Evolutionary conservation across 2,329 filamentous ascomycete genomes (phyloP), one percentile per base, ranked within the genome.

Genomic region (Hypoxylon sp.): DNA sequence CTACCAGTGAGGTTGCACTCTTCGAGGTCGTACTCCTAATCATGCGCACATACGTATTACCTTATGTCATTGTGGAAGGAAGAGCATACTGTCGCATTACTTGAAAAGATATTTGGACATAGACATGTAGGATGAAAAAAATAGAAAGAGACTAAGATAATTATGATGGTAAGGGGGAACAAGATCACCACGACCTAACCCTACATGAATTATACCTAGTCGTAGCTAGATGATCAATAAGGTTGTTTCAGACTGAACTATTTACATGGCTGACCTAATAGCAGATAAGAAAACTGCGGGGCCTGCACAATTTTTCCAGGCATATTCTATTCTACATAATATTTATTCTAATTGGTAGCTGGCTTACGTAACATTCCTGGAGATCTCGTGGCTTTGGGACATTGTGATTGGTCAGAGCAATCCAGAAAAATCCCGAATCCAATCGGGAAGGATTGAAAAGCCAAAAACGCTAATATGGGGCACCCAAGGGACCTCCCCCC

Each of bases 361-460:
- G 43, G 19, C 60, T 69, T 69, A 66, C 37, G 43, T 59, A 60
- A 67, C 19, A 25, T 65, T 58, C 67, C 64, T 58, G 53, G 64
- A 69, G 48, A 62, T 58, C 67, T 69, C 67, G 67, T 69, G 67
- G 67, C 58, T 43, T 63, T 60, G 23, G 30, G 21, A 30, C 32
- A 2, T 59, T 41, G 34, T 19, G 54, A 67, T 69, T 67, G 63
- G 67, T n/a, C 45, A 8, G 27, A 51, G 55, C 21, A 37, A 57
- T 52, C 46, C 30, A 59, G 25, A 58, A 63, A 69, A 67, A 60
- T 63, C 55, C 67, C 67, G 67, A 67, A 39, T 61, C 67, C 64
- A 69, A 69, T 67, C 67, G 67, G 67, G 64, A 69, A 67, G 67
- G 64, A 69, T 67, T 67, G 52, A 7, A 47, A 59, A 27, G 30